A percentile compares a stretch with the other conserved stretches of the same genome.
These are phyloP conservation scores for Cordia subcordata DNA, from an alignment of 257 asterid genomes.

Conservation along the genomic window DNA sequence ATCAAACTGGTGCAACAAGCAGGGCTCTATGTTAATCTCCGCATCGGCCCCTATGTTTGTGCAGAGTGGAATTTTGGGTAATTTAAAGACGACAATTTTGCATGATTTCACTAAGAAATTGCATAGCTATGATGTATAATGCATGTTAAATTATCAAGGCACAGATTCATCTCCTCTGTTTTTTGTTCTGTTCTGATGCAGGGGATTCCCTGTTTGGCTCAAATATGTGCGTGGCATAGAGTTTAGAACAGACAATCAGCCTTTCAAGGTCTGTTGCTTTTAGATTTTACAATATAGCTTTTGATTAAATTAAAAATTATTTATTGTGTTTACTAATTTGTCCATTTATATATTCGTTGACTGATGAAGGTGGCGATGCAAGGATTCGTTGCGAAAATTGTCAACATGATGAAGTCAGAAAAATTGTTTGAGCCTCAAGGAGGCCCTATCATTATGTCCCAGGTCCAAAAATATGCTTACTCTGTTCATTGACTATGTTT, in stretches of 20 bases:
- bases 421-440: constrained; percentile 80
- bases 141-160: neutral
- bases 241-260: constrained; percentile 79
- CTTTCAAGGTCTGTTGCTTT: constrained; percentile 59
- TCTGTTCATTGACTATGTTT: neutral
- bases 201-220: constrained; percentile 98
- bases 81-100: neutral
- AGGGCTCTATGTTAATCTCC: constrained; percentile 84
- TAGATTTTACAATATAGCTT: neutral
- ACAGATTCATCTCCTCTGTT: constrained; percentile 17
- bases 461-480: constrained; percentile 34
- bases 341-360: neutral
- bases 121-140: neutral
- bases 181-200: constrained; percentile 39
- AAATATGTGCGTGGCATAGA: constrained; percentile 84
- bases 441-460: constrained; percentile 91
- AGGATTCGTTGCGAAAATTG: constrained; percentile 63
- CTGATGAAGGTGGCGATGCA: constrained; percentile 63
- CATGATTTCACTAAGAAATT: neutral
- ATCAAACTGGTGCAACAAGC: constrained; percentile 71
- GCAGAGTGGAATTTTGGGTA: constrained; percentile 98
- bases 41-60: constrained; percentile 87
- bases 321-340: neutral
- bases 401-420: constrained; percentile 71
- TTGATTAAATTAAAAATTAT: neutral